These are phyloP conservation scores for Chalciporus chontae DNA, from an alignment of 768 basidiomycete genomes.

Conservation along the genomic window DNA sequence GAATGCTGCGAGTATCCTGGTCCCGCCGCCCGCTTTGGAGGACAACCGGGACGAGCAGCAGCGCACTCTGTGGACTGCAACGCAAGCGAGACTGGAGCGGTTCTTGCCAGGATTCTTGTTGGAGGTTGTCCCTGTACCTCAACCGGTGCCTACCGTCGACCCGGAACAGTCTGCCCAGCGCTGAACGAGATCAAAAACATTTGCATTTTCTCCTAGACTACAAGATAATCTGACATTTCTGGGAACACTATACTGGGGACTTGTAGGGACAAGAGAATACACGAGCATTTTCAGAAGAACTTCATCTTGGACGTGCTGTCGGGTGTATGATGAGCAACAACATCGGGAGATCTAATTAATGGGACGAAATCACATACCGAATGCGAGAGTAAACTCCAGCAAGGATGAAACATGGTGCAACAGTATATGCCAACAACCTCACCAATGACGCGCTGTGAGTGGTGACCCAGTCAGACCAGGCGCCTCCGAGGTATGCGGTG, in stretches of 20 bases:
- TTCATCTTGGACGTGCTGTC: constrained; percentile 64
- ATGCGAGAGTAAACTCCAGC: constrained; percentile 43
- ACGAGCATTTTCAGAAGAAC: constrained; percentile 34
- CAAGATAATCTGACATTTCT: not conserved
- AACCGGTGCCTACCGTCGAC: constrained; percentile 10
- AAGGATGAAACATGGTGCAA: constrained; percentile 51
- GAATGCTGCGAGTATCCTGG: constrained; percentile 82
- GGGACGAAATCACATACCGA: constrained; percentile 41
- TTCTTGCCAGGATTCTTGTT: constrained; percentile 89
- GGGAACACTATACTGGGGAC: not conserved
- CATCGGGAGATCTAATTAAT: no score
- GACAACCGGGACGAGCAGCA: constrained; percentile 57
- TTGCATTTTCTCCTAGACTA: constrained; percentile 1
- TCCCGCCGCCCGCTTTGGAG: constrained; percentile 46
- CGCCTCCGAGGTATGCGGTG: constrained; percentile 69
- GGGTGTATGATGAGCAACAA: not conserved
- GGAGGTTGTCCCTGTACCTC: constrained; percentile 55
- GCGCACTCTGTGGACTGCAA: constrained; percentile 77
- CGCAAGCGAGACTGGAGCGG: constrained; percentile 81
- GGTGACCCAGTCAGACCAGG: constrained; percentile 58
- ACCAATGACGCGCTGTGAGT: constrained; percentile 35
- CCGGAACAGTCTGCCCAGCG: constrained; percentile 7
- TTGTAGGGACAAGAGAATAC: not conserved
- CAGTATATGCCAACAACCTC: constrained; percentile 48
- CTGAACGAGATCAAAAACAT: constrained; percentile 7